Conservation (phyloP, 75 land plant species). For the Sequoiadendron giganteum region DNA sequence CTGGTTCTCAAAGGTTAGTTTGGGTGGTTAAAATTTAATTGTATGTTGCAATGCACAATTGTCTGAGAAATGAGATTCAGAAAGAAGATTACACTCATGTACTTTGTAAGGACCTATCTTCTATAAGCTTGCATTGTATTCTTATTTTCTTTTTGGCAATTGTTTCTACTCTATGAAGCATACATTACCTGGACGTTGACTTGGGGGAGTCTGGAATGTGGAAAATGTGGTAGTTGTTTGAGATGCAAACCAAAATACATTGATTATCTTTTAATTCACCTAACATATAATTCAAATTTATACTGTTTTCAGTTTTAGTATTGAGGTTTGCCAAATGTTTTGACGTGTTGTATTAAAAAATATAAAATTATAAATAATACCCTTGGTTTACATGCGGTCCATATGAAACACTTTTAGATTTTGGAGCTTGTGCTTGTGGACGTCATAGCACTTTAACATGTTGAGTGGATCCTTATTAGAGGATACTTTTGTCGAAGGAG, state of each 20-base stretch:
- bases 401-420: background rate
- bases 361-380: too few relatives aligned
- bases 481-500: too few relatives aligned
- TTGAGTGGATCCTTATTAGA: too few relatives aligned
- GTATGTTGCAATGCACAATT: background rate
- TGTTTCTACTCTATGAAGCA: background rate
- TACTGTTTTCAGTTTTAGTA: background rate
- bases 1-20: constrained; percentile 58
- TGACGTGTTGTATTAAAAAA: too few relatives aligned
- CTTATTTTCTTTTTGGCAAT: background rate
- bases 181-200: background rate
- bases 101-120: background rate
- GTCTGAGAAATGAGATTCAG: background rate
- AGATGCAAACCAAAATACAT: background rate
- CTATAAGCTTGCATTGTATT: background rate
- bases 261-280: background rate
- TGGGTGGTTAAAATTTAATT: background rate
- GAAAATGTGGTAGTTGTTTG: background rate
- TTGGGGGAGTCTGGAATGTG: background rate
- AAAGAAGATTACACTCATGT: background rate
- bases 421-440: background rate
- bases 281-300: background rate
- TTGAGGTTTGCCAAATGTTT: background rate
- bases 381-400: background rate
- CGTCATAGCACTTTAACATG: too few relatives aligned